phyloP scores from a whole-genome alignment of 1,139 yeast species.

The Debaryomyces nepalensis region DNA sequence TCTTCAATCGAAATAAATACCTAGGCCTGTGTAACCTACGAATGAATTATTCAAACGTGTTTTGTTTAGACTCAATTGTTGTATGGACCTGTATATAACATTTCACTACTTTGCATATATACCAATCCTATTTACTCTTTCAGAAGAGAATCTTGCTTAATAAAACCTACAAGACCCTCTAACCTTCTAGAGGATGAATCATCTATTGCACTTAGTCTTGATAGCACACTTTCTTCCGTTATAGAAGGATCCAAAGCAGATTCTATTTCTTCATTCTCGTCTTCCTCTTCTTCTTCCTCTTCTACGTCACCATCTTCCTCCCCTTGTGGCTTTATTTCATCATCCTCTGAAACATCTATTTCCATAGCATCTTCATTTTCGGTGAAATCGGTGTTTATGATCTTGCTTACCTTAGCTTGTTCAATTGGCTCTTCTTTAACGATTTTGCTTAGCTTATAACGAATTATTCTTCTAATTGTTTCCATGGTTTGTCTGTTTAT shows the following conservation, averaged over 20 bases:
- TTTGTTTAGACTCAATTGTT: no score
- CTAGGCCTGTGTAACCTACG: no score
- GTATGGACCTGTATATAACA: no score
- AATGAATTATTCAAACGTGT: slow-evolving; percentile 9
- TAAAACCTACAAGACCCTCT: slow-evolving; percentile 46
- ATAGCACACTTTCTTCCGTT: slow-evolving; percentile 30
- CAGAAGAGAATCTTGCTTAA: slow-evolving; percentile 46
- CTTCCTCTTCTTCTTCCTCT: slow-evolving; percentile 25
- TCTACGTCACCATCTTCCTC: slow-evolving; percentile 28
- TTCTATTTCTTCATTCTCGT: slow-evolving; percentile 26
- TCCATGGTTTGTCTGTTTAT: slow-evolving; percentile 62
- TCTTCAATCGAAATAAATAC: no score
- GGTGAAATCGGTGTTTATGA: slow-evolving; percentile 46
- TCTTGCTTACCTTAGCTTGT: slow-evolving; percentile 43
- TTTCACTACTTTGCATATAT: no score
- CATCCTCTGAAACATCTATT: slow-evolving; percentile 29
- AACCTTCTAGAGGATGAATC: slow-evolving; percentile 43
- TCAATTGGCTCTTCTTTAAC: slow-evolving; percentile 49
- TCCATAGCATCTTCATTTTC: slow-evolving; percentile 34
- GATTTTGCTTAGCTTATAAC: slow-evolving; percentile 70
- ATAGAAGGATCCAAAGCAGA: slow-evolving; percentile 26
- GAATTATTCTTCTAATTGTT: slow-evolving; percentile 67
- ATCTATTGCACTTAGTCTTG: slow-evolving; percentile 40
- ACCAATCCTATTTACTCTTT: slow-evolving; percentile 1
- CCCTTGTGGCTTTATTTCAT: slow-evolving; percentile 23